These are phyloP conservation scores for Camellia japonica DNA, from an alignment of 148 eudicot genomes.

Conservation along the genomic window DNA sequence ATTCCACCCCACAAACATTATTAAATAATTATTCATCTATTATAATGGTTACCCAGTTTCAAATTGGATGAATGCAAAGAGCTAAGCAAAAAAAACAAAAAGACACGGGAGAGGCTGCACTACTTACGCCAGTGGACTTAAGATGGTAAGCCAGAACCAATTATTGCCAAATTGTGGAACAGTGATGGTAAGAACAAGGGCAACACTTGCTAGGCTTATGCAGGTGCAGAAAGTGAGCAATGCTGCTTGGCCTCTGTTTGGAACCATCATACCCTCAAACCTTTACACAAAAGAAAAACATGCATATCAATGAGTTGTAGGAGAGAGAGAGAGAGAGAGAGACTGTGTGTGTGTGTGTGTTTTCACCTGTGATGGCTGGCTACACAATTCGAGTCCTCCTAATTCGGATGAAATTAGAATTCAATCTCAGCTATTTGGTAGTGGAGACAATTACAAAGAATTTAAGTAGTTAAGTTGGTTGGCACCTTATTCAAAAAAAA, in stretches of 20 bases:
- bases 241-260: slow-evolving; percentile 93
- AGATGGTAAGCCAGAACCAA: slow-evolving; percentile 75
- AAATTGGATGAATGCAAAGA: not conserved
- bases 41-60: no score
- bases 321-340: not conserved
- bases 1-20: not conserved
- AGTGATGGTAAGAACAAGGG: slow-evolving; percentile 88
- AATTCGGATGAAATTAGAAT: no score
- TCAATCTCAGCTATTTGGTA: no score
- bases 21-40: no score
- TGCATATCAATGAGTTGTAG: not conserved
- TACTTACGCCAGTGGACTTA: slow-evolving; percentile 91
- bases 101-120: not conserved
- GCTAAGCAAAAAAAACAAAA: not conserved
- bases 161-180: slow-evolving; percentile 76
- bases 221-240: slow-evolving; percentile 91
- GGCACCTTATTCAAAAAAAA: no score
- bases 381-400: no score
- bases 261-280: slow-evolving; percentile 91
- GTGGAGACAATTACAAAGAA: no score
- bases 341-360: not conserved
- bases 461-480: no score
- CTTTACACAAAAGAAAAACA: slow-evolving; percentile 27
- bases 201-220: slow-evolving; percentile 87
- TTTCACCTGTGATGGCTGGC: no score